Base-by-base conservation (phyloP, 169 alveolate species). In the Theileria parva region DNA sequence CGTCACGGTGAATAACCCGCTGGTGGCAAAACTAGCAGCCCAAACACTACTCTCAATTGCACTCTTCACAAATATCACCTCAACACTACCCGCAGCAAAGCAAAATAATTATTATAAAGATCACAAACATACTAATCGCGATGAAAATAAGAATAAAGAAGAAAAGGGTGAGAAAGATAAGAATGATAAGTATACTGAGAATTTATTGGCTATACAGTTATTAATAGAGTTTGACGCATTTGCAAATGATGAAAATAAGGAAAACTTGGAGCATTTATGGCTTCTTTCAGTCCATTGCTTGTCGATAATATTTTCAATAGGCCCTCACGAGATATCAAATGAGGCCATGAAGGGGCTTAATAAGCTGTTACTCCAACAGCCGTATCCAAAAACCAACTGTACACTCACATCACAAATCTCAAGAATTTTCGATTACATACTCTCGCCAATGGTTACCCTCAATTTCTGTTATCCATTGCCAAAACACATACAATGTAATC, bases 381-480 rank as follows among this genome's bases (percentile, higher is more conserved):
- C 74, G 17, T 57, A 64, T 19, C 89, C 89, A 5, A 60, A 25
- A 15, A 79, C 71, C 13, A 9, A 37, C 25, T 83, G 80, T 44
- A 48, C 73, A 25, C 59, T 39, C 44, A 76, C 77, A 0, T 63
- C 79, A 21, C 89, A 76, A 48, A 69, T 83, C 6, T 68, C 70
- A 21, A 32, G 89, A 21, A 76, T 83, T 75, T 83, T 83, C 76
- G 89, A 83, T 57, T 74, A 83, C 32, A 19, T 83, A 19, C 76
- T 83, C 37, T 32, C 89, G 50, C 89, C 89, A 21, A 83, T 64
- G 28, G 81, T 83, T 30, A 76, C 89, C 12, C 55, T 50, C 68
- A 83, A 83, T 23, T 69, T 83, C 76, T 75, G 69, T 57, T 83
- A 83, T 80, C 89, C 89, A 1, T 39, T 83, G 37, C 76, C 86